Evolutionary conservation across 2,329 filamentous ascomycete genomes (phyloP), one percentile per base, ranked within the genome.

Genomic region (Colletotrichum sp.): DNA sequence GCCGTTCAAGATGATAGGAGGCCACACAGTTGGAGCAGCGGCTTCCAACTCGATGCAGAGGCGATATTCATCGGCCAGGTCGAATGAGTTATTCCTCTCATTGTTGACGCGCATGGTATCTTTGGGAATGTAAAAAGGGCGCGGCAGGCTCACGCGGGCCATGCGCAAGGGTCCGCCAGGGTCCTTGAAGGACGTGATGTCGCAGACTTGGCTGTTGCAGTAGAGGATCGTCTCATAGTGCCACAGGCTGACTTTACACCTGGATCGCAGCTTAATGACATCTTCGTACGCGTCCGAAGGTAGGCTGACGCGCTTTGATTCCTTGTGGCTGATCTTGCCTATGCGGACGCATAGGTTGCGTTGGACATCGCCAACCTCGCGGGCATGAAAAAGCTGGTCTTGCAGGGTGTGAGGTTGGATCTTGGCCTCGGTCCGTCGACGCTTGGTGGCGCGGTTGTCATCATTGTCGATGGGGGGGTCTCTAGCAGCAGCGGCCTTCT

Each of bases 151-250:
- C 30, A 92, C 83, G 63, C 88, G 86, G 15, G 89, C 87, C 73
- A 89, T 86, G 34, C 84, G 85, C 60, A 87, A 85, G 66, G 86
- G 85, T 32, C 86, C 87, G 67, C 86, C 84, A 4, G 87, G 83
- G 48, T 89, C 89, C 78, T 88, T 87, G 79, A 87, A 89, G 5
- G 89, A 84, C 68, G 85, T 88, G 76, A 92, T 83, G 59, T 87
- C 86, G 82, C 90, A 92, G 10, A 88, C 82, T 79, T 92, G 89
- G 76, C 87, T 90, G 79, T 90, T 87, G 77, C 89, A 89, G 79
- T 90, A 86, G 73, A 92, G 81, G 8, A 90, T n/a, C 44, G 36
- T 72, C 6, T 76, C 62, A 52, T 22, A 64, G 81, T 67, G 83
- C 67, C 81, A 84, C 65, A 89, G 85, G 32, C 83, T 84, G 73